Base-by-base conservation (phyloP, 257 asterid genomes). In the Ilex asprella region DNA sequence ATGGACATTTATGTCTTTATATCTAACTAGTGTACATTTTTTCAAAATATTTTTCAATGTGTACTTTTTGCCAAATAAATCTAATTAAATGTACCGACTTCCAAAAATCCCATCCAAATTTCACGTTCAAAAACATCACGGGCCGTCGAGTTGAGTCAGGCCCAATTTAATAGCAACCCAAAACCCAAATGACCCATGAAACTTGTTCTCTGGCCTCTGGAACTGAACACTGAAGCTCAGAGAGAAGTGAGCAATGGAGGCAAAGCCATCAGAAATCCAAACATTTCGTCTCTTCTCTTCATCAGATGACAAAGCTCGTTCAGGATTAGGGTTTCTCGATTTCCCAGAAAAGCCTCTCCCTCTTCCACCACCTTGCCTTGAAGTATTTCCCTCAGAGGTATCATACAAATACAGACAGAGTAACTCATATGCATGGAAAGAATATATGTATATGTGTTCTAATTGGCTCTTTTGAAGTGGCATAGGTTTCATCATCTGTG, bases 361-460 rank as follows among this genome's bases (percentile, higher is more conserved):
- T 35, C 41, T 35, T 2, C 90, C 85, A 15, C 99, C 97, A 59
- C 92, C 96, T 39, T 84, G 79, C 77, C 71, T 81, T 51, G 96
- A 93, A 81, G 78, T 92, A 69, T 74, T 73, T 61, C 70, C 80
- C 55, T 82, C 88, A 7, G 76, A 89, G 94, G 99, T 86, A 68
- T 53, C 3, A 7, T 5, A 3, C 11, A 53, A 15, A 14, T 12
- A 46, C 41, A 3, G 2, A 35, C 30, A n/a, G 16, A 31, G 10
- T 27, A 62, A 13, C 3, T 54, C 13, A 2, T 52, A 10, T 12
- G 29, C 41, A 10, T 58, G 8, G 11, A 10, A 39, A 44, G 32
- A 0, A 44, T 43, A 16, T 7, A 2, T 15, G 30, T 66, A 3
- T 10, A 59, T 13, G 46, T 16, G 3, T 59, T 0, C 14, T 16